A percentile compares a stretch with the other conserved stretches of the same genome.
These are phyloP conservation scores for Pittosporum tobira DNA, from an alignment of 129 eudicot species.

Conservation along the genomic window DNA sequence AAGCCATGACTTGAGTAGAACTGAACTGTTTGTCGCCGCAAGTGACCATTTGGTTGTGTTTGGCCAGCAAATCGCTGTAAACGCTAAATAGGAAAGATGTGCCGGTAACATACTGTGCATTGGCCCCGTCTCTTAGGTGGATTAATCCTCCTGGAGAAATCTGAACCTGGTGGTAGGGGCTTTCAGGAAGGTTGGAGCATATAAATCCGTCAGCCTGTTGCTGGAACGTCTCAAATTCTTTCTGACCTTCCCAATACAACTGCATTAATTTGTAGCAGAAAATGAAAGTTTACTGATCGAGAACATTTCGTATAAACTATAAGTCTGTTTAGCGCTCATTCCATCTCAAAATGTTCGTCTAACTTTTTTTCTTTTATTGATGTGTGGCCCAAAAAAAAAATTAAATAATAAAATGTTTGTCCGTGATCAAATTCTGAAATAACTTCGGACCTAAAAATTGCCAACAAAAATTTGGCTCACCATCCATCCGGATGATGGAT, in stretches of 20 bases:
- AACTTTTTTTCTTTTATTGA: no score
- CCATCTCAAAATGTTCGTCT: no score
- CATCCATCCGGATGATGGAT: no score
- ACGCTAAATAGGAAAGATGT: constrained; percentile 55
- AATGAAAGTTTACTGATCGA: no score
- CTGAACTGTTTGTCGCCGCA: constrained; percentile 48
- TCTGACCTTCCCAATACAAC: constrained; percentile 53
- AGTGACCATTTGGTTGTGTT: constrained; percentile 31
- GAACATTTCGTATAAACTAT: no score
- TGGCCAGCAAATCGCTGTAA: constrained; percentile 53
- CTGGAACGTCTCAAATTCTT: constrained; percentile 41
- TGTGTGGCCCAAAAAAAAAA: no score
- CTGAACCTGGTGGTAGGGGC: constrained; percentile 51
- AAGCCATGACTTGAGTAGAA: constrained; percentile 27
- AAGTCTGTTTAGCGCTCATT: no score
- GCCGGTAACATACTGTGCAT: constrained; percentile 68
- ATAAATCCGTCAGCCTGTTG: constrained; percentile 53
- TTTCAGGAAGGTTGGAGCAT: constrained; percentile 55
- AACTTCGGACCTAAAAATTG: no score
- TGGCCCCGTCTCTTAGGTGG: constrained; percentile 82
- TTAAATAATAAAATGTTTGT: no score
- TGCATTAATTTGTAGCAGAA: constrained; percentile 12
- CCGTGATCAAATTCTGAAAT: no score
- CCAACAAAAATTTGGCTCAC: no score
- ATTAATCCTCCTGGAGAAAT: constrained; percentile 76